Evolutionary conservation across 495 filamentous ascomycete genomes (phyloP), one percentile per base, ranked within the genome.

Genomic region (Penicillium alfredii): DNA sequence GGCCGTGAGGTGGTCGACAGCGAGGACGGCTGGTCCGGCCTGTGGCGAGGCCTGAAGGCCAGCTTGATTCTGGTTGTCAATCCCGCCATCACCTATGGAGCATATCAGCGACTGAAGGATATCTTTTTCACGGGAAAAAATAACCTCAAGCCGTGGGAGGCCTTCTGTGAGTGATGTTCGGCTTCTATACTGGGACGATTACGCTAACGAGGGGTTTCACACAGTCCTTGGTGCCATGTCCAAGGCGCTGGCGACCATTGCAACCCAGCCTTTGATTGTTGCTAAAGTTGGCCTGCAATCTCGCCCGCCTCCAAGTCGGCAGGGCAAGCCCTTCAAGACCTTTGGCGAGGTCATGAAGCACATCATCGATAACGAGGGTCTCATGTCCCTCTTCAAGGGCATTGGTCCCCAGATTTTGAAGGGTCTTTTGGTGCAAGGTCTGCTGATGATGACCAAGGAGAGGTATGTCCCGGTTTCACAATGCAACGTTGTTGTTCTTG

Each of bases 381-480:
- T 72, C 3, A 47, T 82, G 12, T 83, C 84, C 12, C 73, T 97
- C 9, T 97, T 96, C 72, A 99, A 97, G 68, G 92, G 92, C 14
- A 94, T 99, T 55, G 90, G 80, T 0, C 92, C 92, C 1, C 92
- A 99, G 58, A 81, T 99, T 32, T 51, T 84, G 30, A 99, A 99
- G 63, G 92, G 93, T 11, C 64, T 99, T 28, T 50, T 97, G 29
- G 92, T 99, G 4, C 92, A 99, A 54, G 92, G 92, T 35, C 68
- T 97, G 31, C 67, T 99, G 15, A 99, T 99, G 92, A 99, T 97
- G 92, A 94, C 86, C 3, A 99, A 99, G 68, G 93, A 99, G 63
- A 77, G 88, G 88, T 93, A 74, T 42, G 77, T 60, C 21, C 33
- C 10, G 11, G 10, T 20, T 18, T 35, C 30, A 13, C n/a, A 21